Percentiles rank a stretch among this genome's conserved stretches.
Evolutionary conservation across 1,284 basidiomycete genomes (phyloP).

Genomic region (Salmacisia buchloeana): DNA sequence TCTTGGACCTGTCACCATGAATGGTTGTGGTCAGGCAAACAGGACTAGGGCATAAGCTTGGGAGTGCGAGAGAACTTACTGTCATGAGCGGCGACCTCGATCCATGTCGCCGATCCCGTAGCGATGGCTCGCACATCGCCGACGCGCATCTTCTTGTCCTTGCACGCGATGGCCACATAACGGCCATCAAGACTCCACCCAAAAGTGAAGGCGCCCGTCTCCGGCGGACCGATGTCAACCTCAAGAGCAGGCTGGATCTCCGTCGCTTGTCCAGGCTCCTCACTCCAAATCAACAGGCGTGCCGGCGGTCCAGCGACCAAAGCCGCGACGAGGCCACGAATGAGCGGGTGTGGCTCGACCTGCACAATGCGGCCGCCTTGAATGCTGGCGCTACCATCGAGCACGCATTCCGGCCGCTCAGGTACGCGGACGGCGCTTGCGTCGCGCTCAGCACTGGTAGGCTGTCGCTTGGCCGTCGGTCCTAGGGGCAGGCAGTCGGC

Average conservation of each 20-base stretch:
- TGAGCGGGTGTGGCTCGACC: slow-evolving; percentile 12
- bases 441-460: not conserved
- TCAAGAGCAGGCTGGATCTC: not conserved
- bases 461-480: slow-evolving; percentile 3
- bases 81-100: slow-evolving; percentile 36
- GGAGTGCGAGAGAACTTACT: not conserved
- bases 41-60: not conserved
- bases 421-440: not conserved
- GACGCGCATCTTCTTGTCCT: slow-evolving; percentile 51
- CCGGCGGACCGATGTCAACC: slow-evolving; percentile 6
- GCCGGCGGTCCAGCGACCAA: slow-evolving; percentile 10
- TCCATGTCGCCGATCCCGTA: slow-evolving; percentile 22
- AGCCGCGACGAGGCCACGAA: slow-evolving; percentile 12
- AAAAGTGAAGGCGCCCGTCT: slow-evolving; percentile 15
- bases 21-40: not conserved
- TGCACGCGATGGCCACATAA: slow-evolving; percentile 52
- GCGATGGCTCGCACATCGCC: slow-evolving; percentile 50
- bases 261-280: not conserved
- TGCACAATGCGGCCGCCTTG: slow-evolving; percentile 13
- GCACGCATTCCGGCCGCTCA: not conserved
- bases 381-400: not conserved
- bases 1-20: slow-evolving; percentile 28
- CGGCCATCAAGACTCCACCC: slow-evolving; percentile 50
- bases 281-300: slow-evolving; percentile 6
- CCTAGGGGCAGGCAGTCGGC: not conserved